Conservation (phyloP, 2,329 filamentous ascomycete species). For the Westerdykella aurantiaca region DNA sequence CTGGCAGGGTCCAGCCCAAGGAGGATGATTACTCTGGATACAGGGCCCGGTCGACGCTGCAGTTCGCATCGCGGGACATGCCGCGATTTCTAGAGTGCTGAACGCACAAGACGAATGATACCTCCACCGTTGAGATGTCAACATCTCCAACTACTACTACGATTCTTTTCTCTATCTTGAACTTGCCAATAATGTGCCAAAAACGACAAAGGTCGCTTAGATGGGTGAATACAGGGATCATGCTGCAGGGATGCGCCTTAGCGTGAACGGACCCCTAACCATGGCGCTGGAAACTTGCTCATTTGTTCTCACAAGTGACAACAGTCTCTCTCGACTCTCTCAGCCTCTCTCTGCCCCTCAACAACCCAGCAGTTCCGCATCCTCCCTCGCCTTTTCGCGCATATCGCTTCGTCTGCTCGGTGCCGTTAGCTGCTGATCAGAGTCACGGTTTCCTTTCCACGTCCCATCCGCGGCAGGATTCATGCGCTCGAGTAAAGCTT, state of each 20-base stretch:
- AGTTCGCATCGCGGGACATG: too few species aligned
- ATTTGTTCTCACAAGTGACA: constrained; percentile 18
- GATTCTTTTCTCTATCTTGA: too few species aligned
- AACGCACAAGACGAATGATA: too few species aligned
- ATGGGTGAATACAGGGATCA: neutral
- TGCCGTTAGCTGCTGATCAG: too few species aligned
- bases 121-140: too few species aligned
- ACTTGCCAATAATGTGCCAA: too few species aligned
- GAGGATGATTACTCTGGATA: neutral
- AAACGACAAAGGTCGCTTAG: neutral
- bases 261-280: constrained; percentile 11
- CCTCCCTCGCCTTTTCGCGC: neutral
- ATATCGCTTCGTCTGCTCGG: neutral
- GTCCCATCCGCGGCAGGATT: too few species aligned
- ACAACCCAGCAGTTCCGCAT: neutral
- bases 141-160: too few species aligned
- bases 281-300: constrained; percentile 24
- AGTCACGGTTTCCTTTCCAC: too few species aligned
- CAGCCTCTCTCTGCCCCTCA: neutral
- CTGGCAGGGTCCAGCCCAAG: constrained; percentile 9
- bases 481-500: too few species aligned
- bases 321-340: constrained; percentile 5
- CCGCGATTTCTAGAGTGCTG: too few species aligned
- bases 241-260: constrained; percentile 1
- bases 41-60: too few species aligned